Evolutionary conservation across 805 yeast genomes (phyloP).

Genomic region (Candida endomychidarum): DNA sequence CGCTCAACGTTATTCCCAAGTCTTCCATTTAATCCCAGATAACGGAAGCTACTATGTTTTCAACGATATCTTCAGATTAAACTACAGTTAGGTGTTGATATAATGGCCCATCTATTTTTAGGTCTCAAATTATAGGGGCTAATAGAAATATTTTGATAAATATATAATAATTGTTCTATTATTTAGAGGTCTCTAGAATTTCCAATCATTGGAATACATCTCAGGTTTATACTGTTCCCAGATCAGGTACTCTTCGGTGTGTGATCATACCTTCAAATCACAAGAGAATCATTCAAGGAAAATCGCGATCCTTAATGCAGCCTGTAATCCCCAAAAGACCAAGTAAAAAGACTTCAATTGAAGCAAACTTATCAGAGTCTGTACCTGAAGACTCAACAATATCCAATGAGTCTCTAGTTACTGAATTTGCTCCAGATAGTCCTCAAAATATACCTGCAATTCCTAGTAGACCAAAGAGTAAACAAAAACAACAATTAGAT

Average conservation of each 20-base stretch:
- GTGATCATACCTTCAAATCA: no score
- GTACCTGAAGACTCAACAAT: not conserved
- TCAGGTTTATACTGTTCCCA: no score
- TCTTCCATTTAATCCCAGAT: constrained; percentile 94
- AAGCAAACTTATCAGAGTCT: constrained; percentile 2
- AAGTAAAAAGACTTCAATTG: constrained; percentile 9
- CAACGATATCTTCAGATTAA: constrained; percentile 95
- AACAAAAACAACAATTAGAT: constrained; percentile 3
- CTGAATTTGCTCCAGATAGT: no score
- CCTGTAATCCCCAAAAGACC: constrained; percentile 34
- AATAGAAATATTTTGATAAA: constrained; percentile 6
- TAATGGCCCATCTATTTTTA: not conserved
- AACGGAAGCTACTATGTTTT: constrained; percentile 88
- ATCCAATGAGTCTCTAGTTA: not conserved
- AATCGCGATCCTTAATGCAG: constrained; percentile 9
- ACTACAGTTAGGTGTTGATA: constrained; percentile 54
- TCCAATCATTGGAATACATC: no score
- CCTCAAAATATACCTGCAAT: not conserved
- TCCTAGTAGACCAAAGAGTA: constrained; percentile 7
- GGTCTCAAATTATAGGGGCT: not conserved
- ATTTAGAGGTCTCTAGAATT: not conserved
- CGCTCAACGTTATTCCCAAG: constrained; percentile 96
- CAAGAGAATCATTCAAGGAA: no score
- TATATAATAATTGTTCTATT: constrained; percentile 2
- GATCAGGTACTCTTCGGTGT: no score